Conservation (phyloP, 169 alveolate species). For the Eimeria acervulina region DNA sequence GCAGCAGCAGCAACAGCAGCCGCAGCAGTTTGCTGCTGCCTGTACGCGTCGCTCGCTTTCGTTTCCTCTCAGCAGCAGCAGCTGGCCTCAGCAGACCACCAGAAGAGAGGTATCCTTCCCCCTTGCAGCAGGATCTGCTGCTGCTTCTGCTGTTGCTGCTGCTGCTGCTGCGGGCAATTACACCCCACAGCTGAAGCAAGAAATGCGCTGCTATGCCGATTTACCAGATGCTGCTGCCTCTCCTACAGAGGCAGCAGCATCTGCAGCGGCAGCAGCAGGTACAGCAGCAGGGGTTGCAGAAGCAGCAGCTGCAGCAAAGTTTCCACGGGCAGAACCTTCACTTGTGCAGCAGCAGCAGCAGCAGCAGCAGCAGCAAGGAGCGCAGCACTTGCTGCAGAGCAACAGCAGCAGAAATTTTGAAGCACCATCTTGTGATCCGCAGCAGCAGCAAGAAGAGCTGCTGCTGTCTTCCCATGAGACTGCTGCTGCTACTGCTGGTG, state of each 20-base stretch:
- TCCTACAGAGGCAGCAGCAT: not conserved
- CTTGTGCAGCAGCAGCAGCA: constrained; percentile 14
- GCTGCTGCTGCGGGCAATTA: not conserved
- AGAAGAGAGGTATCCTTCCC: no score
- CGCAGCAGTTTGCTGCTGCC: not conserved
- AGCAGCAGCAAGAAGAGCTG: not conserved
- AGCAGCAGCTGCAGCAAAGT: not conserved
- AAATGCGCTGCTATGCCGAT: not conserved
- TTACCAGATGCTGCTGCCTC: not conserved
- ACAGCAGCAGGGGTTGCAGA: not conserved
- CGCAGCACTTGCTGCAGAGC: not conserved
- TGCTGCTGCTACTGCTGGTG: constrained; percentile 3
- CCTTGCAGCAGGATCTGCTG: not conserved
- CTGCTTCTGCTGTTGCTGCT: constrained; percentile 2
- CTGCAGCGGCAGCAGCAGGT: not conserved
- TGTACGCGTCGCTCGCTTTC: not conserved
- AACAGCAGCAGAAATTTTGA: constrained; percentile 29
- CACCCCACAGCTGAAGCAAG: constrained; percentile 1
- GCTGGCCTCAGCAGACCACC: no score
- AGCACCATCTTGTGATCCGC: not conserved
- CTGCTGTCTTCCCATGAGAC: not conserved
- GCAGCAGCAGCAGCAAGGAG: not conserved
- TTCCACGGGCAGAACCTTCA: not conserved
- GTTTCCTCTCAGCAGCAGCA: not conserved
- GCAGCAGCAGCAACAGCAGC: constrained; percentile 3